Evolutionary conservation across 768 basidiomycete genomes (phyloP), one percentile per base, ranked within the genome.

Genomic region (Polyporus arcularius): DNA sequence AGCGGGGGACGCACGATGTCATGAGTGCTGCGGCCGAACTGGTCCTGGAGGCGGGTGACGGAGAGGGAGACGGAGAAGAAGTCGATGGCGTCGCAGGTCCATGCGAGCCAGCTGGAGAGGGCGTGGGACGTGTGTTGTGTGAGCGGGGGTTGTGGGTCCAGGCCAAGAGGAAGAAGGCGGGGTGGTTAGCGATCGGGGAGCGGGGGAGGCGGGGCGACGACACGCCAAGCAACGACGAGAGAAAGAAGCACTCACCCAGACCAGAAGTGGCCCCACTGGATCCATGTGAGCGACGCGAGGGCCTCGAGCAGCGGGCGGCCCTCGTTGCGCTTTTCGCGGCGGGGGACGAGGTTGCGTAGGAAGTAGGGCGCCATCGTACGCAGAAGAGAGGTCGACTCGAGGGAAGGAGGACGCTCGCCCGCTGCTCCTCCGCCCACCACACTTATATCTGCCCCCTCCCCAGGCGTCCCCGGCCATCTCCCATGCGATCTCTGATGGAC

Each of bases 61-160:
- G 80, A 84, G 63, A 89, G 79, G 12, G 86, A 85, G 4, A 89
- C 93, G 11, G 84, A 81, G 77, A 94, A 95, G 74, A 91, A 94
- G 71, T 94, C 94, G 70, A 92, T 84, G 0, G 92, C 90, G 68
- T 94, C 92, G 73, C 85, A 87, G 2, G 87, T 89, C 93, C 93
- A 95, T 0, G 91, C 90, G 12, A 94, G 76, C 88, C 88, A 93
- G 42, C 87, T 89, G 64, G 21, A 4, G 42, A 1, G 35, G 35
- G 35, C 21, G 35, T 7, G 35, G 35, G 35, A 7, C 1, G 35
- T 35, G 26, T 43, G 54, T 57, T 62, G 55, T 56, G 50, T 55
- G 50, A 50, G 30, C 32, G 16, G 43, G 46, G n/a, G 58, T 45
- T 57, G 32, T 60, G 58, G 12, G 46, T 41, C 8, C 38, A 46